These are phyloP conservation scores for Saccharomyces hybrid DNA, from an alignment of 1,139 yeast species.

Conservation along the genomic window DNA sequence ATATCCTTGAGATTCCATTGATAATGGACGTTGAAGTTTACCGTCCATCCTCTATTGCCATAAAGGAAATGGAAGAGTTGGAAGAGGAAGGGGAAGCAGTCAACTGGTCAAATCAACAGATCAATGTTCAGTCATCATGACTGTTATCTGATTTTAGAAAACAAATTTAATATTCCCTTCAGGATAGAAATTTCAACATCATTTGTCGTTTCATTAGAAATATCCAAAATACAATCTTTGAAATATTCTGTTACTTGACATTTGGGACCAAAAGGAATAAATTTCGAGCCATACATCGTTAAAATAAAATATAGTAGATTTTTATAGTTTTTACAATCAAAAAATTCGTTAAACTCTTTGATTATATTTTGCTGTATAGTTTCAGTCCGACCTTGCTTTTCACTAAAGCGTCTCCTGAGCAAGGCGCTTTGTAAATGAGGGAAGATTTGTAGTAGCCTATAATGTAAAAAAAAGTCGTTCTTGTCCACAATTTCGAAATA, in stretches of 20 bases:
- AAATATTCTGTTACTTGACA: constrained; percentile 9
- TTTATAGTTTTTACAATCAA: too few species aligned
- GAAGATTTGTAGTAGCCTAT: constrained; percentile 16
- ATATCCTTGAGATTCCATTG: not conserved
- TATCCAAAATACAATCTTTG: constrained; percentile 19
- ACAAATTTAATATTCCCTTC: constrained; percentile 18
- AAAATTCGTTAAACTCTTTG: constrained; percentile 17
- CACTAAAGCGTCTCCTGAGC: constrained; percentile 10
- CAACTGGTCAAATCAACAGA: not conserved
- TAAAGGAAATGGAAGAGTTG: not conserved
- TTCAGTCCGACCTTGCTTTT: constrained; percentile 1
- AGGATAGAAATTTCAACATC: constrained; percentile 24
- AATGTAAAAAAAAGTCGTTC: constrained; percentile 14
- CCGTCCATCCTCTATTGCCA: not conserved
- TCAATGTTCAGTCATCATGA: not conserved
- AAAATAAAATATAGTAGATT: constrained; percentile 22
- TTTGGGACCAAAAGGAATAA: constrained; percentile 15
- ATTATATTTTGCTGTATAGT: constrained; percentile 7
- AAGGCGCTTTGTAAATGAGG: constrained; percentile 16
- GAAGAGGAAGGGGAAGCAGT: not conserved
- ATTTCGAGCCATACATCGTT: constrained; percentile 18
- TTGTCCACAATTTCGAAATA: constrained; percentile 15
- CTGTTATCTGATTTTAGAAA: constrained; percentile 9
- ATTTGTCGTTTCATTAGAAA: constrained; percentile 14
- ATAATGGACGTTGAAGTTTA: not conserved